These are phyloP conservation scores for Salisapilia sapeloensis DNA, from an alignment of 352 stramenopile species.

Conservation along the genomic window DNA sequence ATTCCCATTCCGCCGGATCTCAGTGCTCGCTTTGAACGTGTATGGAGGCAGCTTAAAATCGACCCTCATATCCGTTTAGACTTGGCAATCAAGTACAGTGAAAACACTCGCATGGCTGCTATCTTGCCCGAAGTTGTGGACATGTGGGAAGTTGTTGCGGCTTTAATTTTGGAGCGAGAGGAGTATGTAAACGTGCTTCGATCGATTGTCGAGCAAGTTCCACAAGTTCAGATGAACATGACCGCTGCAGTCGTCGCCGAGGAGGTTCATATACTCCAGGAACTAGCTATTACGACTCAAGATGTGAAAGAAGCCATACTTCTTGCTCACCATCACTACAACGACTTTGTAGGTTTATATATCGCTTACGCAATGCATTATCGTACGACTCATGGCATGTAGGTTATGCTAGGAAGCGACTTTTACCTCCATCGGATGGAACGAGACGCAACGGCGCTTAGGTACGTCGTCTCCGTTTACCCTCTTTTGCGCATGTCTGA, in stretches of 20 bases:
- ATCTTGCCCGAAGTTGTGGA: slow-evolving; percentile 34
- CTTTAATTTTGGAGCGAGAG: slow-evolving; percentile 39
- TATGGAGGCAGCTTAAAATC: slow-evolving; percentile 50
- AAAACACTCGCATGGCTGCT: slow-evolving; percentile 26
- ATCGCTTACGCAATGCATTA: background rate
- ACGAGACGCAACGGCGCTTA: slow-evolving; percentile 25
- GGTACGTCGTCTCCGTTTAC: slow-evolving; percentile 8
- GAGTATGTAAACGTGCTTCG: background rate
- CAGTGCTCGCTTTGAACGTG: slow-evolving; percentile 41
- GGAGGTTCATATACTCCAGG: slow-evolving; percentile 27
- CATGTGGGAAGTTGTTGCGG: slow-evolving; percentile 34
- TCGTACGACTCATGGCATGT: background rate
- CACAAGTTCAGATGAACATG: slow-evolving; percentile 9
- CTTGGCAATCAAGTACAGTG: slow-evolving; percentile 61
- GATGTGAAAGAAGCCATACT: slow-evolving; percentile 32
- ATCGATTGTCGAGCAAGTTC: slow-evolving; percentile 13
- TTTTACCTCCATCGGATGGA: slow-evolving; percentile 62
- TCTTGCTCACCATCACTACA: slow-evolving; percentile 49
- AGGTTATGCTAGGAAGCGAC: slow-evolving; percentile 25
- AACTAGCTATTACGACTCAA: slow-evolving; percentile 13
- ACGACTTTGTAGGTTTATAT: slow-evolving; percentile 32
- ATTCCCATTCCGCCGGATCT: slow-evolving; percentile 38
- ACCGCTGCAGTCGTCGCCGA: slow-evolving; percentile 10
- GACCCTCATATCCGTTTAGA: slow-evolving; percentile 41
- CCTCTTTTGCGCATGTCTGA: too few relatives aligned